These are phyloP conservation scores for Salix caprea DNA, from an alignment of 345 rosid genomes.

Conservation along the genomic window DNA sequence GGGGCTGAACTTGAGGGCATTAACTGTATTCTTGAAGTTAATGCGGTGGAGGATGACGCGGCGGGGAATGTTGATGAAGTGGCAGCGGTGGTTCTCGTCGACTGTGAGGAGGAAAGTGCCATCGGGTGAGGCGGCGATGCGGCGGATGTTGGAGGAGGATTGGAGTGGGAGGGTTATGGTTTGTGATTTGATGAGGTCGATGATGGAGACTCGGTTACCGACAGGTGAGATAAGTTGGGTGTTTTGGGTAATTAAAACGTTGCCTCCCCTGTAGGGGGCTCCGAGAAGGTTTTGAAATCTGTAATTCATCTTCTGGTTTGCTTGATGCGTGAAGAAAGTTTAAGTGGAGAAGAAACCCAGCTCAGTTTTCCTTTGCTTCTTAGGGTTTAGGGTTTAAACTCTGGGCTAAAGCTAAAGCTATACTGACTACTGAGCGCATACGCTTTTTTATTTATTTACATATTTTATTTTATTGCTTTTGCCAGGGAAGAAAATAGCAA, in stretches of 20 bases:
- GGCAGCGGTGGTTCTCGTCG: constrained; percentile 72
- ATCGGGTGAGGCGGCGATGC: constrained; percentile 72
- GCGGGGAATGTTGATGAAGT: constrained; percentile 73
- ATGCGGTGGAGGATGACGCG: constrained; percentile 76
- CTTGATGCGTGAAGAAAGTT: neutral
- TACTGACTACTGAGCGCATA: too few relatives aligned
- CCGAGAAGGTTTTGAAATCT: constrained; percentile 80
- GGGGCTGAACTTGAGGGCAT: constrained; percentile 67
- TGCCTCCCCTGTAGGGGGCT: constrained; percentile 90
- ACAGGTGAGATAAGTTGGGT: constrained; percentile 75
- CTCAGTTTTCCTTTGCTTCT: neutral
- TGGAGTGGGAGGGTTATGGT: constrained; percentile 58
- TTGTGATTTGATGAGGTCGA: constrained; percentile 74
- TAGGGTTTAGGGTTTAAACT: neutral
- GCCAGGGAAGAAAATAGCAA: neutral
- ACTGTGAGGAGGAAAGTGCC: constrained; percentile 72
- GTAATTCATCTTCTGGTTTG: constrained; percentile 52
- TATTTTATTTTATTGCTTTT: neutral
- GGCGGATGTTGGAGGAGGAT: constrained; percentile 66
- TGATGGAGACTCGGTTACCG: constrained; percentile 85
- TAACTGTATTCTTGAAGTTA: constrained; percentile 51
- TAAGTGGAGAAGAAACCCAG: neutral
- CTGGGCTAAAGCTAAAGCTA: neutral
- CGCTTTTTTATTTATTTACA: too few relatives aligned
- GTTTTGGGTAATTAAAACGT: constrained; percentile 55